Evolutionary conservation across 164 flowering plant species (phyloP).

Genomic region (Nymphaea thermarum): DNA sequence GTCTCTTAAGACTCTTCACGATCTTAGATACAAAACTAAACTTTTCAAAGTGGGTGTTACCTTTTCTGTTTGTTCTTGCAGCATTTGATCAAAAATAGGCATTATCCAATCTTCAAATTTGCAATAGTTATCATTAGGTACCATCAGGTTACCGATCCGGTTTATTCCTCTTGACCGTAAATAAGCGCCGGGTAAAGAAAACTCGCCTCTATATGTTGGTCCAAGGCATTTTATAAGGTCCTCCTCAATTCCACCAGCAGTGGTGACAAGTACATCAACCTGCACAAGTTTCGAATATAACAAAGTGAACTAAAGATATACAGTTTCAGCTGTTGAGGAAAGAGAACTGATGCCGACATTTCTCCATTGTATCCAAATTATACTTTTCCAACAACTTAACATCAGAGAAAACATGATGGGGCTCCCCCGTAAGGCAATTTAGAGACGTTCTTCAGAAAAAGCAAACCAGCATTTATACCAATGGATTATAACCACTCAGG

Average conservation of each 20-base stretch:
- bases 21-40: too few species aligned
- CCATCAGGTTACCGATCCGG: slow-evolving; percentile 89
- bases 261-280: slow-evolving; percentile 96
- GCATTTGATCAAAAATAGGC: slow-evolving; percentile 83
- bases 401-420: too few species aligned
- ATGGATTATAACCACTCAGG: too few species aligned
- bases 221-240: slow-evolving; percentile 96
- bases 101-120: slow-evolving; percentile 97
- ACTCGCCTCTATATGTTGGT: slow-evolving; percentile 83
- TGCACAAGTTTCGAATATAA: slow-evolving; percentile 10
- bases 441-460: too few species aligned
- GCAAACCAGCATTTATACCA: too few species aligned
- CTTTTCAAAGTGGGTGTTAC: slow-evolving; percentile 17
- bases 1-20: too few species aligned
- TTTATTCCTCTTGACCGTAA: slow-evolving; percentile 88
- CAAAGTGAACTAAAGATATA: too few species aligned
- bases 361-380: too few species aligned
- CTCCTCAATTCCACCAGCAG: slow-evolving; percentile 95
- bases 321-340: too few species aligned
- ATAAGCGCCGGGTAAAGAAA: slow-evolving; percentile 65
- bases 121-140: slow-evolving; percentile 96
- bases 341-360: too few species aligned
- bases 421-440: too few species aligned
- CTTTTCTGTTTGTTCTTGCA: slow-evolving; percentile 69
- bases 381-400: too few species aligned